A percentile compares a stretch with the other conserved stretches of the same genome.
phyloP scores from a whole-genome alignment of 2,329 filamentous ascomycete genomes.

The Claviceps monticola region DNA sequence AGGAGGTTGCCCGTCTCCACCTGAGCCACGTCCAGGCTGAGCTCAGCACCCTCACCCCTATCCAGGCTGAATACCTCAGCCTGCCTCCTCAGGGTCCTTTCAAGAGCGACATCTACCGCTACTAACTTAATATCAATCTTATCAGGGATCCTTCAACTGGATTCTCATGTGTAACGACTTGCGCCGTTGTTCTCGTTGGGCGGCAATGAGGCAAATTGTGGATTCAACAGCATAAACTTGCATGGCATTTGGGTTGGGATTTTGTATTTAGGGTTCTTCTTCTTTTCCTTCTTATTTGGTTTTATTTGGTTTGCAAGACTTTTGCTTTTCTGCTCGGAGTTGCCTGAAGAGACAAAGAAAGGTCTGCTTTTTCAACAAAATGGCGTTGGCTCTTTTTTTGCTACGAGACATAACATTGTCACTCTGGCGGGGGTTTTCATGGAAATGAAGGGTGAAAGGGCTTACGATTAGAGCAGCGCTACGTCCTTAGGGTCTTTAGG shows the following conservation, averaged over 20 bases:
- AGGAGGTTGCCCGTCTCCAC: constrained; percentile 94
- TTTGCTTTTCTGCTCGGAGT: not conserved
- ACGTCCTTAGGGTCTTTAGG: constrained; percentile 9
- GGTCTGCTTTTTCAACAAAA: constrained; percentile 28
- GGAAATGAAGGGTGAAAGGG: too few relatives aligned
- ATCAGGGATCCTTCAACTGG: constrained; percentile 27
- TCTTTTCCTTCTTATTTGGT: not conserved
- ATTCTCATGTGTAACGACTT: constrained; percentile 23
- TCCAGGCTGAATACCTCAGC: constrained; percentile 91
- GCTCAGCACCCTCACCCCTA: constrained; percentile 69
- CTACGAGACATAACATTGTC: constrained; percentile 21
- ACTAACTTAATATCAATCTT: constrained; percentile 26
- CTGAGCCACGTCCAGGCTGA: constrained; percentile 87
- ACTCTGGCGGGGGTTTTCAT: constrained; percentile 9
- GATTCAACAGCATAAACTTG: constrained; percentile 32
- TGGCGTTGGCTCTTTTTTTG: constrained; percentile 23
- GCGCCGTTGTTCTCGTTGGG: constrained; percentile 16
- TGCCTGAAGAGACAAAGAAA: constrained; percentile 15
- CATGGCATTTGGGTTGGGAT: constrained; percentile 22
- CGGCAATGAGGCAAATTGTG: constrained; percentile 24
- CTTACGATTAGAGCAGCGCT: too few relatives aligned
- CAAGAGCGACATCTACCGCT: constrained; percentile 71
- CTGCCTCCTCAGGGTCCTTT: constrained; percentile 77
- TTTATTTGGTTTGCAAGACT: not conserved
- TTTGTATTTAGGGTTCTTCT: constrained; percentile 11